phyloP scores from a whole-genome alignment of 768 basidiomycete genomes.

The Amyloporia xantha region DNA sequence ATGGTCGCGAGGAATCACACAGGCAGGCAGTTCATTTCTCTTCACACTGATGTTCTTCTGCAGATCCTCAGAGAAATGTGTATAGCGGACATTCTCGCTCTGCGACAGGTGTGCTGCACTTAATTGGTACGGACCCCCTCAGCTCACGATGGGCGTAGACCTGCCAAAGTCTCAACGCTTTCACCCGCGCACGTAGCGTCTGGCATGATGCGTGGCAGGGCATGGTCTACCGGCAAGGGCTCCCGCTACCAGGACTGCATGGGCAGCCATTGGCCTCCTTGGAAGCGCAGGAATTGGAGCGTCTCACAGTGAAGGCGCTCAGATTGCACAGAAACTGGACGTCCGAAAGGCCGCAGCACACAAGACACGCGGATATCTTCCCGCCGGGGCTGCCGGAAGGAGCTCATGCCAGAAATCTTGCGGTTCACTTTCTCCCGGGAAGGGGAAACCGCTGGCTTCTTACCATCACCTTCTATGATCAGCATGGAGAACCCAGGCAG shows the following conservation, averaged over 20 bases:
- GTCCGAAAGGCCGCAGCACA: conserved; percentile 29
- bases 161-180: conserved; percentile 33
- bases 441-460: conserved; percentile 39
- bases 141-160: conserved; percentile 33
- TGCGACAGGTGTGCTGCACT: conserved; percentile 44
- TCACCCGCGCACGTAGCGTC: conserved; percentile 41
- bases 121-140: too few relatives aligned
- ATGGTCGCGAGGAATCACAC: not conserved
- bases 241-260: conserved; percentile 42
- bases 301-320: conserved; percentile 32
- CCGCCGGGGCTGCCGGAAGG: conserved; percentile 13
- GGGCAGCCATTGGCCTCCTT: conserved; percentile 28
- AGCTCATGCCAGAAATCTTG: conserved; percentile 30
- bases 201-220: conserved; percentile 42
- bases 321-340: conserved; percentile 45
- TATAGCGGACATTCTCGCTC: conserved; percentile 33
- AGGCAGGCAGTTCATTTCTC: conserved; percentile 6
- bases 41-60: conserved; percentile 46
- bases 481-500: conserved; percentile 12
- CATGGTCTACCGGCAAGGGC: conserved; percentile 33
- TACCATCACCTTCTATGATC: conserved; percentile 31
- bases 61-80: conserved; percentile 36
- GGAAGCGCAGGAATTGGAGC: conserved; percentile 40
- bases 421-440: conserved; percentile 42
- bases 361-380: conserved; percentile 21